Evolutionary conservation across 108 stramenopile species (phyloP), one percentile per base, ranked within the genome.

Genomic region (Nitzschia inconspicua): DNA sequence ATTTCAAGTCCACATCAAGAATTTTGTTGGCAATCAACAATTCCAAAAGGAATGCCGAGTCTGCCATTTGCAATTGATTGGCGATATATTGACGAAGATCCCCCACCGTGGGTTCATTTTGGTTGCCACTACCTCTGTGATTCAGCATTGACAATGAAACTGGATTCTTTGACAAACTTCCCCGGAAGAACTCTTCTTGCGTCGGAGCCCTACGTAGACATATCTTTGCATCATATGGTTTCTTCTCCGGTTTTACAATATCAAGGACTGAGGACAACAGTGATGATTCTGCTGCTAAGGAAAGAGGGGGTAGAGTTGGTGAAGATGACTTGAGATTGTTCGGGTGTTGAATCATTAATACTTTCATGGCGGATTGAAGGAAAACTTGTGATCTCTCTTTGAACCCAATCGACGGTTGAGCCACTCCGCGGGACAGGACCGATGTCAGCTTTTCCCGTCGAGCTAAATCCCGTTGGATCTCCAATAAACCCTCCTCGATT

Each of bases 131-230:
- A 5, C 30, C 58, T 20, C 29, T 35, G 44, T 59, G 39, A 18
- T 51, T 59, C 30, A 90, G 43, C 31, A 63, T 65, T 16, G 75
- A 58, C 13, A 92, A 58, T 20, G 73, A 65, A 24, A 92, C 73
- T 0, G 87, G 87, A 60, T 92, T 89, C 35, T 75, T 73, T n/a
- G 77, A 78, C 5, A 89, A 75, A 30, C 72, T 71, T 3, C 90
- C 90, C 13, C 91, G 58, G 51, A 92, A 92, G 68, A 87, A 92
- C 56, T 92, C 91, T 58, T 92, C 91, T 65, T 92, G 87, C 0
- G 91, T 89, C 1, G 91, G 91, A 25, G 91, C 91, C 24, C 91
- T 53, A 40, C 85, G 62, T 49, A 92, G 59, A 36, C 85, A 79
- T 32, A 92, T 74, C 60, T 92, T 92, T n/a, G 84, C 64, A 50